phyloP scores from a whole-genome alignment of 2,329 filamentous ascomycete species.

The Penicillium frequentans region DNA sequence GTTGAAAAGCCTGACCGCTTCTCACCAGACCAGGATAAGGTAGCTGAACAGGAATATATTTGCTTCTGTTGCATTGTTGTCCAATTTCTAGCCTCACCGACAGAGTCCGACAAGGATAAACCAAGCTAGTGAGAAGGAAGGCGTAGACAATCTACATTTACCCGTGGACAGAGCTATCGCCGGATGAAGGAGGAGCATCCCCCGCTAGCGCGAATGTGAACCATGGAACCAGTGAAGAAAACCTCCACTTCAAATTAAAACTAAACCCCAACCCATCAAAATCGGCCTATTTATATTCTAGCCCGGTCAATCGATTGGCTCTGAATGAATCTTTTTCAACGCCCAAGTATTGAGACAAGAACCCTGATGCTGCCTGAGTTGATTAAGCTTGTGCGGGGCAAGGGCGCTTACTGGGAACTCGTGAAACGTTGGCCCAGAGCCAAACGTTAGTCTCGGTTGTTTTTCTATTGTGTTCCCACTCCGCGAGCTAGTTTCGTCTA shows the following conservation, averaged over 20 bases:
- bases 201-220: not conserved
- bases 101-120: not conserved
- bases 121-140: no score
- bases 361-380: slow-evolving; percentile 6
- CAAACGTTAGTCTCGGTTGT: not conserved
- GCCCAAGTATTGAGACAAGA: slow-evolving; percentile 4
- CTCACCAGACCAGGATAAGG: not conserved
- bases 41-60: not conserved
- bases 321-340: slow-evolving; percentile 20
- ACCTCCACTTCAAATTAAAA: not conserved
- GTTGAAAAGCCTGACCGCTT: slow-evolving; percentile 14
- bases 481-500: slow-evolving; percentile 10
- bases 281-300: not conserved
- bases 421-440: not conserved
- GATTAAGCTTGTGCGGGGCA: slow-evolving; percentile 14
- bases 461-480: not conserved
- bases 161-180: not conserved
- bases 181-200: not conserved
- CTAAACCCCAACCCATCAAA: not conserved
- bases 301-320: slow-evolving; percentile 21
- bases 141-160: not conserved
- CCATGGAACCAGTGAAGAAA: not conserved
- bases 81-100: not conserved
- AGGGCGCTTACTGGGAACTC: slow-evolving; percentile 6
- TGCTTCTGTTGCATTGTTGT: not conserved